Evolutionary conservation across 2,329 filamentous ascomycete genomes (phyloP), one percentile per base, ranked within the genome.

Genomic region (Trichoderma afroharzianum): DNA sequence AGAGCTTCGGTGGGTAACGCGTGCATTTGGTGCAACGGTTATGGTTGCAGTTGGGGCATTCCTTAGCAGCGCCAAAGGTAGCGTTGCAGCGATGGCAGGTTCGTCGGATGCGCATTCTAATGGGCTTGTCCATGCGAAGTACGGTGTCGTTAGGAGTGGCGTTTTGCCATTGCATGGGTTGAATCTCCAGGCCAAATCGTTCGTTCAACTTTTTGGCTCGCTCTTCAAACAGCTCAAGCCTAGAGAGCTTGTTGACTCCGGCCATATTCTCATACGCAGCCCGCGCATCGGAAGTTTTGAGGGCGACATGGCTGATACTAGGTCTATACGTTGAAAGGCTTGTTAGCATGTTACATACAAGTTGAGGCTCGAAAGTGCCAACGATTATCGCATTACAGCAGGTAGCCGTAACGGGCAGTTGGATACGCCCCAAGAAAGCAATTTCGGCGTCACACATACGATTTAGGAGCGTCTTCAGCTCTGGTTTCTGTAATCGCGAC

Each of bases 1-100:
- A 86, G 75, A 88, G 89, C 82, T 90, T 90, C 68, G 88, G 84
- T 39, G 94, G 94, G 76, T 92, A 89, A 70, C 93, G 90, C 32
- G 90, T 88, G 80, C 95, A 98, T 77, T 92, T 90, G 78, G 89
- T 92, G 87, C 95, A 98, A 75, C 93, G 89, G 61, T 85, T 85
- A 82, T 98, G 95, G 76, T 92, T 87, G 83, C 95, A 98, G 75
- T 88, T 88, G 74, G 86, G 81, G 81, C 95, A 97, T 72, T 91
- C 85, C 82, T 91, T 94, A 76, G 91, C 88, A 24, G 87, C 81
- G 70, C 92, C 91, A 79, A 95, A 97, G 28, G 88, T 88, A 15
- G 91, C 88, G 72, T 90, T 88, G 83, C 95, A 98, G 75, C 88
- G 87, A 82, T 97, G 95, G 81, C 95, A 98, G 74, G 88, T 91